Evolutionary conservation across 345 rosid species (phyloP), one percentile per base, ranked within the genome.

Genomic region (Raphanus raphanistrum): DNA sequence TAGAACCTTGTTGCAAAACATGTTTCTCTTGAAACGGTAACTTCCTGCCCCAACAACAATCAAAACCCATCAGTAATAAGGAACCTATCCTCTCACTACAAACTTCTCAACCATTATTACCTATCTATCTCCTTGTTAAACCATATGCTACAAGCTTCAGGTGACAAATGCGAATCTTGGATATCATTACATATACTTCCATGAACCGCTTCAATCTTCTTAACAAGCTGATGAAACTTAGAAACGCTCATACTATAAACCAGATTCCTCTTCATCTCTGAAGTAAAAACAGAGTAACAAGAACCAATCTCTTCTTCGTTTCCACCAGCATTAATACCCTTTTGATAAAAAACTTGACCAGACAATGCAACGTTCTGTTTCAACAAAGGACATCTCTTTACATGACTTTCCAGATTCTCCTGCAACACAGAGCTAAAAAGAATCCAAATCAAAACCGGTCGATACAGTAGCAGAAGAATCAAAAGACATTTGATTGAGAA

Each of bases 21-120:
- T 94, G 98, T 74, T 92, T 94, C 87, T 90, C 95, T 73, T 94
- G 97, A 83, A 90, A 90, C 12, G 97, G 97, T 70, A 94, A 55
- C 65, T 86, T 89, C 81, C 98, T 94, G 85, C 82, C 50, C 74
- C 68, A 45, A 45, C 29, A 79, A 74, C 66, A 86, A 70, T 4
- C 73, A 79, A 7, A 63, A 63, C 26, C 31, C 66, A 41, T 75
- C 63, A 80, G 33, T 2, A 12, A 33, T 4, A 15, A 11, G 16
- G 6, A 67, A 43, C 69, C 35, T 72, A 12, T 5, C 45, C 13
- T 48, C 26, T 0, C 5, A 54, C 66, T 26, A 74, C 62, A 63
- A 68, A 28, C 59, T 41, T 41, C 27, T 38, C 4, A 27, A 52
- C 21, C 29, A 29, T 4, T 45, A 2, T 27, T 85, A 94, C 97